Evolutionary conservation across 805 yeast species (phyloP).

Genomic region (Candida tibetensis): DNA sequence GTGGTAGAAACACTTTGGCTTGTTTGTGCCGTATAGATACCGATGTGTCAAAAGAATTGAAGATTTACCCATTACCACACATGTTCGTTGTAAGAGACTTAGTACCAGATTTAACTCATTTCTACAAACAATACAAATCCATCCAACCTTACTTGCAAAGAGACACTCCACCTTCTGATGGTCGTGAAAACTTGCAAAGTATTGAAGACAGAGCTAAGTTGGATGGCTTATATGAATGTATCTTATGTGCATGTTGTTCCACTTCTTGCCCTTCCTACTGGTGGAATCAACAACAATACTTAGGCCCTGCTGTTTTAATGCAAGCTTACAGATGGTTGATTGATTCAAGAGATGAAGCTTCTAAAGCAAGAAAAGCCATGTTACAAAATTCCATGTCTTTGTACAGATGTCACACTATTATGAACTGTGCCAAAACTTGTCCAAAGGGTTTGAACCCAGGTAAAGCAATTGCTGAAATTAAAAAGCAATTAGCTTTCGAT

Average conservation of each 20-base stretch:
- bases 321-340: conserved; percentile 99
- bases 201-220: conserved; percentile 91
- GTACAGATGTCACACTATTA: conserved; percentile 98
- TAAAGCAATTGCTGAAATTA: conserved; percentile 93
- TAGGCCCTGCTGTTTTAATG: conserved; percentile 98
- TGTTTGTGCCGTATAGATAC: conserved; percentile 92
- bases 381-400: conserved; percentile 95
- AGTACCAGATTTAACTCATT: conserved; percentile 96
- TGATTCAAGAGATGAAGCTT: conserved; percentile 94
- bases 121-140: conserved; percentile 97
- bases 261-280: conserved; percentile 99
- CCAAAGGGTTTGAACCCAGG: conserved; percentile 99
- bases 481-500: conserved; percentile 85
- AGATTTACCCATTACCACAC: conserved; percentile 96
- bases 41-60: conserved; percentile 67
- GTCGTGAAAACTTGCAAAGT: conserved; percentile 88
- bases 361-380: conserved; percentile 75
- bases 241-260: conserved; percentile 97
- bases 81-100: conserved; percentile 96
- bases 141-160: conserved; percentile 96
- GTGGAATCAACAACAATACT: conserved; percentile 99
- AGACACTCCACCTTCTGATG: conserved; percentile 74
- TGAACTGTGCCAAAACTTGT: conserved; percentile 98
- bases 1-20: conserved; percentile 95
- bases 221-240: conserved; percentile 97